Evolutionary conservation across 176 grass and related monocot species (phyloP), one percentile per base, ranked within the genome.

Genomic region (Pharus latifolius): DNA sequence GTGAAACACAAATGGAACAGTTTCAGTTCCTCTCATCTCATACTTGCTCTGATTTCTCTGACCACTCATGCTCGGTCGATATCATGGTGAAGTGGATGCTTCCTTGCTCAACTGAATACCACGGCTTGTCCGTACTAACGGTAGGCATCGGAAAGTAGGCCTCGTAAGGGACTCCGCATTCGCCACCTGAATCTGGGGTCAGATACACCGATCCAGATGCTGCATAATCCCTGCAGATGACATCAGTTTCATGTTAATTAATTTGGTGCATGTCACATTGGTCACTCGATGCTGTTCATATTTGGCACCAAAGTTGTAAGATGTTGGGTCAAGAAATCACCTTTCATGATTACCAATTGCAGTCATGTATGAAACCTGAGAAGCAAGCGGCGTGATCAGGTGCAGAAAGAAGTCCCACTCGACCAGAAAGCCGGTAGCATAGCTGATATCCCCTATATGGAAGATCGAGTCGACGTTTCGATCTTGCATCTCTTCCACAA

Each of bases 361-460:
- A 0, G 92, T 91, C 92, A 96, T 96, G 64, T 91, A 96, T 10
- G 92, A 48, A 42, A 91, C 81, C 26, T 72, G 91, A 65, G 91
- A 91, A 60, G 91, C 91, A 1, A 80, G 32, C 47, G 84, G 84
- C 31, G 23, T 70, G 77, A 96, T 96, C 13, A 88, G 88, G 54
- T 85, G 60, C 1, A 89, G 81, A 68, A 88, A 88, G 59, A 74
- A 83, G 11, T 84, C 91, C 91, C 91, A 96, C 64, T 96, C 88
- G 14, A 84, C 88, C 23, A 96, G 46, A 63, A 96, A 96, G 7
- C 88, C 88, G 0, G 91, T 91, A 37, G 91, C 88, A 9, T 96
- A 96, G 64, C 91, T 96, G 69, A 96, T 91, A 48, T 91, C 91
- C 30, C 91, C 91, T 17, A 96, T 91, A 72, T 96, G 91, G 41